Conservation (phyloP, 129 eudicot genomes). For the Daucus carota region DNA sequence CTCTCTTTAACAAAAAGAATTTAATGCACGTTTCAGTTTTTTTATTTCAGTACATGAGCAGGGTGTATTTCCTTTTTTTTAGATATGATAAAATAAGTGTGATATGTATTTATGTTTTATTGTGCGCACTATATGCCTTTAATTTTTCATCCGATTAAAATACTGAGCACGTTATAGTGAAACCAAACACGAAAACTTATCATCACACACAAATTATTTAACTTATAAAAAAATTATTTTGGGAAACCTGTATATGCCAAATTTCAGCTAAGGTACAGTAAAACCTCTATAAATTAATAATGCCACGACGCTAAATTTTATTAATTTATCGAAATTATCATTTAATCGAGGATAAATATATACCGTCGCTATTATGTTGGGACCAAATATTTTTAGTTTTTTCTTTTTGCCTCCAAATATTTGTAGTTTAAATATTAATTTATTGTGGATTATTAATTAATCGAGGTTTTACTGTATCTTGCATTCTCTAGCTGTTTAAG, state of each 20-base stretch:
- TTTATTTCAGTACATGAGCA: background rate
- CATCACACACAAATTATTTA: background rate
- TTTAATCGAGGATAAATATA: too few relatives aligned
- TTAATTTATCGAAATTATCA: too few relatives aligned
- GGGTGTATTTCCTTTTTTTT: background rate
- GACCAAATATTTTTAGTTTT: too few relatives aligned
- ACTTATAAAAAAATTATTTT: background rate
- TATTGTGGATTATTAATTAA: too few relatives aligned
- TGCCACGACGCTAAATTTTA: too few relatives aligned
- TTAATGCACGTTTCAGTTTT: background rate
- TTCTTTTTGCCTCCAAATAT: too few relatives aligned
- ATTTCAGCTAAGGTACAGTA: background rate
- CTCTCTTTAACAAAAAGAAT: background rate
- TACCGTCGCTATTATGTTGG: too few relatives aligned
- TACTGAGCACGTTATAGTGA: background rate
- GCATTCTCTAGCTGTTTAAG: background rate
- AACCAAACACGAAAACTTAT: background rate
- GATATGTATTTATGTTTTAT: background rate
- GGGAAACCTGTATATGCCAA: background rate
- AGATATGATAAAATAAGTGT: background rate
- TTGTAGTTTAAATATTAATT: too few relatives aligned
- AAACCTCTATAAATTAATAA: too few relatives aligned
- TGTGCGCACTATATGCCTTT: background rate
- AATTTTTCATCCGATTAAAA: background rate
- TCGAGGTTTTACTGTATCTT: too few relatives aligned